Evolutionary conservation across 31 red algal genomes (phyloP).

Genomic region (Endocladia muricata): DNA sequence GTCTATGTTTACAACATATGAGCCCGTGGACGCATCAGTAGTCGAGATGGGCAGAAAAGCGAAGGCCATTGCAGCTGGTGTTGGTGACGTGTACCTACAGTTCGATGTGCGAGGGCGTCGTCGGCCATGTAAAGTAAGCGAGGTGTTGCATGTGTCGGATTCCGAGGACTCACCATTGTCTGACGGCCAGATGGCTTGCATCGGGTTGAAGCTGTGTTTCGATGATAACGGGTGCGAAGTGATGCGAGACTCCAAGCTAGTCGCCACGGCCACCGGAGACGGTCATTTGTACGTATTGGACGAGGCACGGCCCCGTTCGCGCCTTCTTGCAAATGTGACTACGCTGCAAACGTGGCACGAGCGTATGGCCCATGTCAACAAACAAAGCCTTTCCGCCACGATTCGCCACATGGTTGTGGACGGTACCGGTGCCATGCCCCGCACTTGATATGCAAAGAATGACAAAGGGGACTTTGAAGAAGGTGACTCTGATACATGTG

Average conservation of each 20-base stretch:
- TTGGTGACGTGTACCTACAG: constrained; percentile 13
- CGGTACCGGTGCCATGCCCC: neutral
- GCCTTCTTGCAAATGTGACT: neutral
- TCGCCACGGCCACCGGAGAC: neutral
- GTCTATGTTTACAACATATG: constrained; percentile 14
- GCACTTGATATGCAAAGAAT: neutral
- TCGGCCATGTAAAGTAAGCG: neutral
- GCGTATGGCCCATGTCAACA: constrained; percentile 19
- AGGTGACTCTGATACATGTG: neutral
- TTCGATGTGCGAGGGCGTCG: neutral
- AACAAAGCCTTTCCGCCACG: neutral
- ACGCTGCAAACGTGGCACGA: constrained; percentile 37
- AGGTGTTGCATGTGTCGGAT: constrained; percentile 22
- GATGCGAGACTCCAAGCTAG: neutral
- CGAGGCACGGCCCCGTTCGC: neutral
- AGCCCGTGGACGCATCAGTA: neutral
- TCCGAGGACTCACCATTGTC: constrained; percentile 19
- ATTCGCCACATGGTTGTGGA: neutral
- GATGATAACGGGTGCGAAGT: neutral
- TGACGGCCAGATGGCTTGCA: neutral
- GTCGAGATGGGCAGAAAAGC: constrained; percentile 12
- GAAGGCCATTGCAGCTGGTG: neutral
- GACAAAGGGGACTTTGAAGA: neutral
- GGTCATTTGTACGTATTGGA: constrained; percentile 25
- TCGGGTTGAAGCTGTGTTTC: constrained; percentile 2